Evolutionary conservation across 805 yeast genomes (phyloP).

Genomic region (Candida chauliodis): DNA sequence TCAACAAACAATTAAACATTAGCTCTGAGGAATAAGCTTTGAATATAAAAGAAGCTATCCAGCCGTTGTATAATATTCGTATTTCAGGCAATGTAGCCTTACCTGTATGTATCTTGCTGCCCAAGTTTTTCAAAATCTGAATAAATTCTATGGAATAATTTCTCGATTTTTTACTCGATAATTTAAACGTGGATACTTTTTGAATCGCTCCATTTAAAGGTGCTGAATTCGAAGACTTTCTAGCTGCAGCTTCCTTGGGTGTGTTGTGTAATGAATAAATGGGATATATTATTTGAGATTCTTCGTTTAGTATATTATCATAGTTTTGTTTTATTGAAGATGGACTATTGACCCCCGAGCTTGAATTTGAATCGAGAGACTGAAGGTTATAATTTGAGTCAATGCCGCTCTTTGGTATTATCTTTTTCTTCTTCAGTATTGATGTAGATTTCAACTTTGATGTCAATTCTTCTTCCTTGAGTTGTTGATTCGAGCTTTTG

Average conservation of each 20-base stretch:
- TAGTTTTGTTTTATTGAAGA: slow-evolving; percentile 23
- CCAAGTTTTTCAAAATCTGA: slow-evolving; percentile 9
- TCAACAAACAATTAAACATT: slow-evolving; percentile 35
- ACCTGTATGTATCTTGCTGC: slow-evolving; percentile 21
- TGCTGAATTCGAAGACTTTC: not conserved
- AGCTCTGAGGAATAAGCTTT: slow-evolving; percentile 19
- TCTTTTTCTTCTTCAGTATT: slow-evolving; percentile 1
- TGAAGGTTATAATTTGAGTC: not conserved
- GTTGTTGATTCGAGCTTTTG: slow-evolving; percentile 7
- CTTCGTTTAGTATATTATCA: slow-evolving; percentile 27
- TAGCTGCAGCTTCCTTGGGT: not conserved
- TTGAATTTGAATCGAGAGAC: not conserved
- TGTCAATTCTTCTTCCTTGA: slow-evolving; percentile 2
- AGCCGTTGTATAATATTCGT: slow-evolving; percentile 26
- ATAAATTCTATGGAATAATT: slow-evolving; percentile 9
- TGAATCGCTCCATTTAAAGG: not conserved
- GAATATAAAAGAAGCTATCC: slow-evolving; percentile 32
- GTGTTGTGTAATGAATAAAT: slow-evolving; percentile 18
- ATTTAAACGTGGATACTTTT: not conserved
- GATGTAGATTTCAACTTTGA: not conserved
- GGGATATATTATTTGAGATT: slow-evolving; percentile 32
- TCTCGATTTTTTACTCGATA: not conserved
- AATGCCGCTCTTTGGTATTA: slow-evolving; percentile 1
- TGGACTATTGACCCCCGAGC: not conserved
- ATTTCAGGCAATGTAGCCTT: slow-evolving; percentile 24